phyloP scores from a whole-genome alignment of 208 protist species.

The Acanthamoeba sp. region DNA sequence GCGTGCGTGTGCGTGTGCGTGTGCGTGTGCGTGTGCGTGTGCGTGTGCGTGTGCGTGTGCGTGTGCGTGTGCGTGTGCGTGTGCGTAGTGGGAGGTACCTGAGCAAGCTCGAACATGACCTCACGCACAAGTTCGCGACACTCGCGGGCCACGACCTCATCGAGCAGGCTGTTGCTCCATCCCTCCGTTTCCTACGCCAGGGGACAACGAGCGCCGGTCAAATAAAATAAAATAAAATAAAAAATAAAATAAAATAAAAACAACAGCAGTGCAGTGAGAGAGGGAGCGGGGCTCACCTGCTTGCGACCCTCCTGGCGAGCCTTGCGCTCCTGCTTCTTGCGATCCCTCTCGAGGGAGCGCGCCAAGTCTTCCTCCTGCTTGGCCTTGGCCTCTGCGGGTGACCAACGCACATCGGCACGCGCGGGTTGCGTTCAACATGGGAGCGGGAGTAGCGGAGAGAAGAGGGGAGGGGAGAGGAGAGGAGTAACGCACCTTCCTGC shows the following conservation, averaged over 20 bases:
- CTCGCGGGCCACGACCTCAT: not conserved
- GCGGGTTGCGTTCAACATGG: not conserved
- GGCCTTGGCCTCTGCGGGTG: not conserved
- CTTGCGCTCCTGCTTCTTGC: slow-evolving; percentile 1
- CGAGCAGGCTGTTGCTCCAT: not conserved
- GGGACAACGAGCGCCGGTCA: too few species aligned
- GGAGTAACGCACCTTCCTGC: not conserved
- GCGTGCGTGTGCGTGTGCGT: too few species aligned
- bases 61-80: too few species aligned
- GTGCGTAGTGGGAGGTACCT: too few species aligned
- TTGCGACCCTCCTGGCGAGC: not conserved
- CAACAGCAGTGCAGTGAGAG: too few species aligned
- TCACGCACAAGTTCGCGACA: not conserved
- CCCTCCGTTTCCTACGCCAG: not conserved
- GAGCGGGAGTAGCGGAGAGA: too few species aligned
- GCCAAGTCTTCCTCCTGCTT: not conserved
- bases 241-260: too few species aligned
- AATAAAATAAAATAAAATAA: too few species aligned
- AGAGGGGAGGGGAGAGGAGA: not conserved
- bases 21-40: too few species aligned
- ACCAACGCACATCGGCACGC: not conserved
- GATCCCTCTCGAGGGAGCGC: not conserved
- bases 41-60: too few species aligned
- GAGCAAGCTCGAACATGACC: not conserved
- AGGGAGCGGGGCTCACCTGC: too few species aligned